Conservation (phyloP, 305 asterid genomes). For the Solanum hybrid region DNA sequence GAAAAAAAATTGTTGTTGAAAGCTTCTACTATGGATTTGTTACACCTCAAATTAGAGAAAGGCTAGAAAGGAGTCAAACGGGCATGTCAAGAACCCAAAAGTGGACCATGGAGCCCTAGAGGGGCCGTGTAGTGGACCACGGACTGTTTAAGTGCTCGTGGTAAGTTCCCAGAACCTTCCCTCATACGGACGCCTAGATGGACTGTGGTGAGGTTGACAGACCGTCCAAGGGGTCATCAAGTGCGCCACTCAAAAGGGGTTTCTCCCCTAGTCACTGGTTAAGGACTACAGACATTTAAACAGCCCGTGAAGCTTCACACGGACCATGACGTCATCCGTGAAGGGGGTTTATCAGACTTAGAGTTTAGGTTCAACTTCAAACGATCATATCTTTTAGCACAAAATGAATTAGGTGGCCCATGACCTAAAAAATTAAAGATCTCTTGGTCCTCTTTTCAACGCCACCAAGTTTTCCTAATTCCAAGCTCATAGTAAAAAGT, state of each 20-base stretch:
- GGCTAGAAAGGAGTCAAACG: neutral
- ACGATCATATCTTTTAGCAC: neutral
- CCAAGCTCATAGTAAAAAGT: neutral
- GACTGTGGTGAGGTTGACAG: neutral
- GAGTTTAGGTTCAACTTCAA: neutral
- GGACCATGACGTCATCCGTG: neutral
- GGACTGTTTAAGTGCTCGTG: neutral
- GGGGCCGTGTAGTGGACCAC: neutral
- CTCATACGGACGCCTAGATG: neutral
- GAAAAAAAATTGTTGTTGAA: too few relatives aligned
- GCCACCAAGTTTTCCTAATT: neutral
- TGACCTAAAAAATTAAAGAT: neutral
- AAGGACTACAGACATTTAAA: neutral
- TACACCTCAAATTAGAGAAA: neutral
- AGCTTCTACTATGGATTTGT: neutral
- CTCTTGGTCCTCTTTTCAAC: neutral
- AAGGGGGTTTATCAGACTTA: neutral
- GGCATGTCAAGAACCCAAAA: neutral
- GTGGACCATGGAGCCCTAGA: neutral
- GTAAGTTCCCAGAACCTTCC: neutral
- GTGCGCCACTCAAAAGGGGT: neutral
- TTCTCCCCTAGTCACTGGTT: neutral
- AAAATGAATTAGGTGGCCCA: neutral
- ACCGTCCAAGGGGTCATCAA: neutral
- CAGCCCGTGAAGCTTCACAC: neutral